These are phyloP conservation scores for Ophiostoma sp. DNA, from an alignment of 2,329 filamentous ascomycete genomes.

Conservation along the genomic window DNA sequence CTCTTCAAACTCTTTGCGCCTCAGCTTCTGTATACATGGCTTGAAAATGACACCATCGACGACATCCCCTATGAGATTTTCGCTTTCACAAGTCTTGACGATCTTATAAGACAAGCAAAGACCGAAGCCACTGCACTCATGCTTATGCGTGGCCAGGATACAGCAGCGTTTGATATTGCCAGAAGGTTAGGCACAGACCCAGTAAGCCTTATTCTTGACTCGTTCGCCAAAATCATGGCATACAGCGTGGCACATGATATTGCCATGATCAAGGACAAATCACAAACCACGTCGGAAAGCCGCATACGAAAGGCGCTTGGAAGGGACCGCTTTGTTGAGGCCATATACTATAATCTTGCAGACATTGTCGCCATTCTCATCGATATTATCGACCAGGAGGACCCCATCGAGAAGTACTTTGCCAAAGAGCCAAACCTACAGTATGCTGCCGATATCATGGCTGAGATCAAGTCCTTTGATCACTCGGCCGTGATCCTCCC, in stretches of 20 bases:
- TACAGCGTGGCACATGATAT: conserved; percentile 80
- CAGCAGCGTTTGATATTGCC: conserved; percentile 57
- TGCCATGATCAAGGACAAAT: conserved; percentile 38
- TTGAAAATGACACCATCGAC: conserved; percentile 60
- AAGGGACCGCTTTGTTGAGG: conserved; percentile 55
- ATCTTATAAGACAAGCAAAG: conserved; percentile 65
- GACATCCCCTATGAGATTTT: conserved; percentile 82
- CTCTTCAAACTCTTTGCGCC: conserved; percentile 81
- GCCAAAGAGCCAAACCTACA: conserved; percentile 52
- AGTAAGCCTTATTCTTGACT: conserved; percentile 55
- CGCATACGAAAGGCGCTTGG: conserved; percentile 66
- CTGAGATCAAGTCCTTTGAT: conserved; percentile 63
- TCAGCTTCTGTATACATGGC: conserved; percentile 88
- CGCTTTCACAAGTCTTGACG: conserved; percentile 62
- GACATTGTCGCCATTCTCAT: conserved; percentile 73
- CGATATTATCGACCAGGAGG: conserved; percentile 71
- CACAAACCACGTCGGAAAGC: conserved; percentile 55
- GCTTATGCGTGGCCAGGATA: conserved; percentile 71
- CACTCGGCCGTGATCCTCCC: conserved; percentile 62
- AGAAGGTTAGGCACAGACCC: conserved; percentile 50
- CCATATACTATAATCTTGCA: conserved; percentile 65
- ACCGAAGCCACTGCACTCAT: conserved; percentile 75
- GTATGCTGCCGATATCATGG: conserved; percentile 59
- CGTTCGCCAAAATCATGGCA: conserved; percentile 73
- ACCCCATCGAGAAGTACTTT: conserved; percentile 64